Percentiles rank a stretch among this genome's conserved stretches.
Evolutionary conservation across 73 alveolate species (phyloP).

Genomic region (Effrenium voratum): DNA sequence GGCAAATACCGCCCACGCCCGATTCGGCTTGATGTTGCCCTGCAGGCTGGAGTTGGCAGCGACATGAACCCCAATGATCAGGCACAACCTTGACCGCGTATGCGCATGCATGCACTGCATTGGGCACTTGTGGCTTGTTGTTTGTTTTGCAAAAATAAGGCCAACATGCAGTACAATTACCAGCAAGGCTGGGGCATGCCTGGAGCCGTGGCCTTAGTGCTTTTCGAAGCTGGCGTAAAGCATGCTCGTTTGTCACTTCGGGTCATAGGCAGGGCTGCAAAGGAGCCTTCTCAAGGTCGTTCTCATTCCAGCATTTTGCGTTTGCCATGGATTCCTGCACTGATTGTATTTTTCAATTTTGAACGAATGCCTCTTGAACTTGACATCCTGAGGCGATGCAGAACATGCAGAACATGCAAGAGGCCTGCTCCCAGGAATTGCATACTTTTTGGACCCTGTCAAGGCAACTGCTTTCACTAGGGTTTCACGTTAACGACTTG

Average conservation of each 20-base stretch:
- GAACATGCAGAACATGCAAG: conserved; percentile 52
- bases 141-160: neutral
- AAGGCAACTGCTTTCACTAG: neutral
- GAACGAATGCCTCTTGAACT: neutral
- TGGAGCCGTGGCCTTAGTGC: neutral
- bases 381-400: conserved; percentile 15
- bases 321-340: neutral
- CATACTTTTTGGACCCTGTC: neutral
- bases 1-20: no score
- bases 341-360: neutral
- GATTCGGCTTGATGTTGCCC: no score
- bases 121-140: neutral
- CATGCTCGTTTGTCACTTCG: neutral
- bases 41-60: neutral
- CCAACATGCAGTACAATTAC: conserved; percentile 35
- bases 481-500: neutral
- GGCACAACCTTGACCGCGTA: neutral
- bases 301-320: neutral
- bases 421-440: neutral
- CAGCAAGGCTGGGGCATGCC: conserved; percentile 51
- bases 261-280: neutral
- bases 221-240: neutral
- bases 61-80: neutral
- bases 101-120: neutral
- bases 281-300: neutral